phyloP scores from a whole-genome alignment of 2,329 filamentous ascomycete species.

The Venturia pyrina region DNA sequence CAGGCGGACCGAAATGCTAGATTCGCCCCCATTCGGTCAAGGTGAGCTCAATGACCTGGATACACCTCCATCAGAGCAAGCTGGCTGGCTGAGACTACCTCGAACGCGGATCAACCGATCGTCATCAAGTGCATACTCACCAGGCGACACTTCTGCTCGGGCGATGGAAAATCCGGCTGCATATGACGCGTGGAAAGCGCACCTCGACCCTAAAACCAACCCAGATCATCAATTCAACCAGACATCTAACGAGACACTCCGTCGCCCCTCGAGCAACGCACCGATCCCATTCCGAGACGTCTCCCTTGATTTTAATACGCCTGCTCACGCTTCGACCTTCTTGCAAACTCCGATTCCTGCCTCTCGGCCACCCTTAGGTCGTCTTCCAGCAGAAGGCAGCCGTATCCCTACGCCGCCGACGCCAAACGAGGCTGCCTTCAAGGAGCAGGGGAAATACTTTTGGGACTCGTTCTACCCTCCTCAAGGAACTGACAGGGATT shows the following conservation, averaged over 20 bases:
- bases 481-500: neutral
- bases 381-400: neutral
- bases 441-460: neutral
- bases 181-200: neutral
- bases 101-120: neutral
- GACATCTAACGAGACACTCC: neutral
- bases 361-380: neutral
- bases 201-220: neutral
- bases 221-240: neutral
- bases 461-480: neutral
- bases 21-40: neutral
- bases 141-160: conserved; percentile 5
- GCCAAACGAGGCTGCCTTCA: neutral
- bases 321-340: neutral
- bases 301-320: neutral
- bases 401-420: conserved; percentile 5
- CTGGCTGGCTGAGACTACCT: neutral
- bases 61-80: neutral
- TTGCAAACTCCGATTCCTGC: neutral
- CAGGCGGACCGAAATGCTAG: neutral
- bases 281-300: neutral
- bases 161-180: neutral
- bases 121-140: conserved; percentile 5
- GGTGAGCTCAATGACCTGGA: neutral
- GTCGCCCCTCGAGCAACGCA: neutral